These are phyloP conservation scores for Akanthomyces dipterigenus DNA, from an alignment of 2,329 filamentous ascomycete species.

Conservation along the genomic window DNA sequence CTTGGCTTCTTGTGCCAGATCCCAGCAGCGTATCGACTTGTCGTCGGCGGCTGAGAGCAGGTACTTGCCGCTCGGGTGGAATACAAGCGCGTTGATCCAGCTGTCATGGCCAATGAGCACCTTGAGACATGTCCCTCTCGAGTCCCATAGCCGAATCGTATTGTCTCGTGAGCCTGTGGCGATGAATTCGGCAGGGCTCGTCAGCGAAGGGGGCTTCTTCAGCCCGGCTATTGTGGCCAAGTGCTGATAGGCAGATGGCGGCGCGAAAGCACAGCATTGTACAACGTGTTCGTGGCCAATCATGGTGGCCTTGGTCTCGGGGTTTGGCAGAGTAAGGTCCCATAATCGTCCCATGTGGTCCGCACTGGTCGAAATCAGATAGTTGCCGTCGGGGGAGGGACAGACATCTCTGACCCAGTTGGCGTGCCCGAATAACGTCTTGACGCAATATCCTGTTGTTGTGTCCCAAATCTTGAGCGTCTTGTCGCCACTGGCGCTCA, in stretches of 20 bases:
- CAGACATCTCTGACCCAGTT: slow-evolving; percentile 90
- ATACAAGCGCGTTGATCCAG: slow-evolving; percentile 80
- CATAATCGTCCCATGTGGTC: slow-evolving; percentile 78
- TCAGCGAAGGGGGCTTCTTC: slow-evolving; percentile 71
- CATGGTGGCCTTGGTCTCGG: slow-evolving; percentile 71
- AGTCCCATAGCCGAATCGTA: slow-evolving; percentile 83
- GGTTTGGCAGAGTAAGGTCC: slow-evolving; percentile 62
- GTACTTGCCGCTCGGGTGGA: slow-evolving; percentile 89
- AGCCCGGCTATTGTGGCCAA: slow-evolving; percentile 71
- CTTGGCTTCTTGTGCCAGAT: slow-evolving; percentile 81
- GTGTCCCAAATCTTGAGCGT: slow-evolving; percentile 88
- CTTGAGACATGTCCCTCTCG: slow-evolving; percentile 75
- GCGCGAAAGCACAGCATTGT: slow-evolving; percentile 82
- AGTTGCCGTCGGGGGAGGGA: slow-evolving; percentile 76
- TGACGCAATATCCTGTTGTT: slow-evolving; percentile 85
- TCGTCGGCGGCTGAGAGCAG: slow-evolving; percentile 82
- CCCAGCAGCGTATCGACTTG: slow-evolving; percentile 91
- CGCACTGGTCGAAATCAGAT: slow-evolving; percentile 73
- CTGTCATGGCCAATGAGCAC: slow-evolving; percentile 86
- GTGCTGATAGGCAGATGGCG: slow-evolving; percentile 68
- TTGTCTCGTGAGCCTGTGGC: slow-evolving; percentile 88
- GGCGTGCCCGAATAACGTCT: slow-evolving; percentile 77
- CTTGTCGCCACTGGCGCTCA: slow-evolving; percentile 79
- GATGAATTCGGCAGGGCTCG: slow-evolving; percentile 76
- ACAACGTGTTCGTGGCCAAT: slow-evolving; percentile 81